A percentile compares a stretch with the other conserved stretches of the same genome.
Conservation (phyloP, 257 asterid species). For the Nicotiana otophora region DNA sequence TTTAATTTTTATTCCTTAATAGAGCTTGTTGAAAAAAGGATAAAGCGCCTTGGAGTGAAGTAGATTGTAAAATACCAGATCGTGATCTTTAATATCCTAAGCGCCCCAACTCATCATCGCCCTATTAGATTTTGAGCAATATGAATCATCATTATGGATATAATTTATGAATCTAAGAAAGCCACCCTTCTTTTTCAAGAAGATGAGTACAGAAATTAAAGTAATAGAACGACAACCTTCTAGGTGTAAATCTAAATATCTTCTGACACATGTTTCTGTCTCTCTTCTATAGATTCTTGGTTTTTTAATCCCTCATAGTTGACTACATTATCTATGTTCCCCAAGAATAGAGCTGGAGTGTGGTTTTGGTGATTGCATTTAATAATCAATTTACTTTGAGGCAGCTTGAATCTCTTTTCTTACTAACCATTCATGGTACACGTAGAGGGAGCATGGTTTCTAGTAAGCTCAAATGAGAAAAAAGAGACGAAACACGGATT, state of each 20-base stretch:
- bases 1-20: background rate
- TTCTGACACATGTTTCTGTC: background rate
- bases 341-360: background rate
- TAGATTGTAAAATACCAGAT: background rate
- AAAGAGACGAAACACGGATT: slow-evolving; percentile 36
- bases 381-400: background rate
- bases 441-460: slow-evolving; percentile 58
- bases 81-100: background rate
- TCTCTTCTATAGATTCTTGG: background rate
- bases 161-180: background rate
- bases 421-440: slow-evolving; percentile 8
- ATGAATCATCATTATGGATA: too few species aligned
- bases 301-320: background rate
- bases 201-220: background rate
- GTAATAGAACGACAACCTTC: background rate
- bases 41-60: background rate
- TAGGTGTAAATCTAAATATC: background rate
- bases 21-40: background rate
- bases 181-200: background rate
- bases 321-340: background rate
- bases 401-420: background rate
- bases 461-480: slow-evolving; percentile 26
- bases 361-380: background rate
- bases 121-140: too few species aligned
- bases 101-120: background rate